Base-by-base conservation (phyloP, 2,329 filamentous ascomycete genomes). In the Fusarium albosuccineum region DNA sequence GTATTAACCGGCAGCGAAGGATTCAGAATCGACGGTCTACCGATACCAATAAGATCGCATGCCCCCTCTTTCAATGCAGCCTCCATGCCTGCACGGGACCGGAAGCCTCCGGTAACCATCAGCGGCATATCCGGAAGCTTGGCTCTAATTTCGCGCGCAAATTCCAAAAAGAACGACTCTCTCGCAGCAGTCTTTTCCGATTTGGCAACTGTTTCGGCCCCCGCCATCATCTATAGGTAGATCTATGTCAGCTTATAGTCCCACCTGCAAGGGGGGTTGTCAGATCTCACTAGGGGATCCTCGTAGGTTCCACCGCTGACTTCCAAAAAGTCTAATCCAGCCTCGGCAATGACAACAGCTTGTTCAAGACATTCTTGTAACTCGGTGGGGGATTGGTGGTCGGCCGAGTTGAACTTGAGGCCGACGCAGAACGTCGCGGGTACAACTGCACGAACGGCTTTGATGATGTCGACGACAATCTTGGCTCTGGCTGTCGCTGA, bases 161-260 rank as follows among this genome's bases (percentile, higher is more conserved):
- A 92, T 45, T 91, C 86, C 1, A 91, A 79, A 77, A 92, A 92
- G 80, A 90, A 92, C 0, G 89, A 87, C 68, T 92, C 89, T 8
- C 89, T 83, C 0, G 82, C 82, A 11, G 78, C 77, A 1, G 87
- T 88, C 6, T 81, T 80, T 0, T 61, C 57, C 0, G 66, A 64
- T 4, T 50, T 60, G 13, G 54, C 46, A 10, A 53, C 40, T 1
- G 57, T 41, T 0, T 70, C 53, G 27, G 70, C 57, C 9, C 69
- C 73, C 1, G 63, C 66, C 33, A 80, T 72, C 78, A 84, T 82
- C 71, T 79, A 48, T 7, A 26, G 22, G 22, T 22, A 22, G 60
- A 16, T 33, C 26, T 0, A 10, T 70, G 30, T 53, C 64, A 52
- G 39, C 34, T 30, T 9, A 0, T 13, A 41, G 16, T 10, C 5